Evolutionary conservation across 2,329 filamentous ascomycete species (phyloP).

Genomic region (Fusarium keratoplasticum): DNA sequence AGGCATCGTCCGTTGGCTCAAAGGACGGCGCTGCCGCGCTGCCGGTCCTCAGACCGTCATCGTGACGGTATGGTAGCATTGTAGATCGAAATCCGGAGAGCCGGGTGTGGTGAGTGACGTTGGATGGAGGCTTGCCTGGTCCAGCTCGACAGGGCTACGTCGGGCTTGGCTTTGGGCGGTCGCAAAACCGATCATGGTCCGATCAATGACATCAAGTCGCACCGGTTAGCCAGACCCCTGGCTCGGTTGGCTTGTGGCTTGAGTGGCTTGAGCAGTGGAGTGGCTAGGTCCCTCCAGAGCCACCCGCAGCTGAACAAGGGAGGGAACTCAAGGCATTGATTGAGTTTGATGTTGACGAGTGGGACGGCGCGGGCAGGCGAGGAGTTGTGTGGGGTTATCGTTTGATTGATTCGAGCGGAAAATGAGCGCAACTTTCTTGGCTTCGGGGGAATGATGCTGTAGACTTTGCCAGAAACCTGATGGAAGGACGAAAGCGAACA

Average conservation of each 20-base stretch:
- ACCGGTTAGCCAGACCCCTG: constrained; percentile 26
- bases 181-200: constrained; percentile 28
- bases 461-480: constrained; percentile 27
- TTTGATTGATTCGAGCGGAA: constrained; percentile 3
- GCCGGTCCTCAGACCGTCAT: constrained; percentile 2
- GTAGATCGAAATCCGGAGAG: constrained; percentile 10
- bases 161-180: constrained; percentile 20
- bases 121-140: constrained; percentile 10
- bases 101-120: constrained; percentile 20
- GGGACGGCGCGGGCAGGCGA: constrained; percentile 13
- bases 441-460: constrained; percentile 5
- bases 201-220: constrained; percentile 44
- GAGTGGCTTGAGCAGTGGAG: constrained; percentile 29
- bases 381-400: constrained; percentile 19
- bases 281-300: constrained; percentile 32
- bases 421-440: constrained; percentile 10
- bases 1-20: not conserved
- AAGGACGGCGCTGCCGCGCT: not conserved
- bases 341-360: constrained; percentile 23
- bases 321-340: not conserved
- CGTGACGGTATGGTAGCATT: constrained; percentile 22
- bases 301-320: constrained; percentile 41
- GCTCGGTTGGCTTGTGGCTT: constrained; percentile 36
- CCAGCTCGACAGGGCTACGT: constrained; percentile 34
- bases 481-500: constrained; percentile 18